These are phyloP conservation scores for Bipolaris bicolor DNA, from an alignment of 2,329 filamentous ascomycete species.

Conservation along the genomic window DNA sequence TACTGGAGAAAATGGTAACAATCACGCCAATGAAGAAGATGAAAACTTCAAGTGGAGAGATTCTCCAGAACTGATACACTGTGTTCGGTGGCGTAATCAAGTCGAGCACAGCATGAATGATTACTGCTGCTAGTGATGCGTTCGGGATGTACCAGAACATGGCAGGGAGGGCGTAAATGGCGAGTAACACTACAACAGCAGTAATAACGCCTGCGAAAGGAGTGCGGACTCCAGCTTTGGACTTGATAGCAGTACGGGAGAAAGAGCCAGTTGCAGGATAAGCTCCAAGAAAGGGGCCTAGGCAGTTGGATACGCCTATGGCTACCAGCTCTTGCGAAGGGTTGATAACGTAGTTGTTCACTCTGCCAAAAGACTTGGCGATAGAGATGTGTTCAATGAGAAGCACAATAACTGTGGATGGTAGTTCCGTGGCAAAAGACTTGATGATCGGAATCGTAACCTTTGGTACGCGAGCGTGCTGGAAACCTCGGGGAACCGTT, in stretches of 20 bases:
- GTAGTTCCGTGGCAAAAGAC: constrained; percentile 74
- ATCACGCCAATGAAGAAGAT: constrained; percentile 95
- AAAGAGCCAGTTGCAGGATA: constrained; percentile 96
- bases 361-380: constrained; percentile 91
- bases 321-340: constrained; percentile 96
- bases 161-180: constrained; percentile 85
- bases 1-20: constrained; percentile 84
- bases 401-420: constrained; percentile 86
- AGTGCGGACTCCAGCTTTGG: constrained; percentile 92
- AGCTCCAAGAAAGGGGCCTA: constrained; percentile 87
- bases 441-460: constrained; percentile 71
- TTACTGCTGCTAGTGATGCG: constrained; percentile 81
- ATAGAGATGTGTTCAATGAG: constrained; percentile 98
- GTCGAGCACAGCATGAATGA: constrained; percentile 95
- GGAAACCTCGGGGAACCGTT: constrained; percentile 83
- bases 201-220: constrained; percentile 91
- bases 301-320: constrained; percentile 86
- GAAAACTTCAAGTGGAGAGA: constrained; percentile 85
- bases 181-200: constrained; percentile 81
- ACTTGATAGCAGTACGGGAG: constrained; percentile 95
- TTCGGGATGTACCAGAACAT: constrained; percentile 96
- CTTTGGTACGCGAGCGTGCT: constrained; percentile 74
- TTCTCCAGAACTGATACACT: constrained; percentile 93
- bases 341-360: constrained; percentile 98
- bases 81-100: constrained; percentile 91